Evolutionary conservation across 495 filamentous ascomycete genomes (phyloP).

Genomic region (Neurospora africana): DNA sequence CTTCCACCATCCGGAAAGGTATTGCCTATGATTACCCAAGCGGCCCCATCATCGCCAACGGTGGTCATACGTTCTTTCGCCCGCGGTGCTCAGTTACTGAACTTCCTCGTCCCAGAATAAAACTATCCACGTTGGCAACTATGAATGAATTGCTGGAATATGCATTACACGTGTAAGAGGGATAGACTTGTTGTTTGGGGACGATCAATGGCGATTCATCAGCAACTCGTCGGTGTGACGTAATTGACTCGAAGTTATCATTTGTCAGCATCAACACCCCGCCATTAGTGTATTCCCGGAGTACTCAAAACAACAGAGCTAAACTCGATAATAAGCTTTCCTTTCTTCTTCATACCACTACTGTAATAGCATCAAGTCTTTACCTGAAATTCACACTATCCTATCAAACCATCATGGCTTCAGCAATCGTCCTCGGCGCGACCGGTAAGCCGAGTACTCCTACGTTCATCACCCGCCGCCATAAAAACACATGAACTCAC

Average conservation of each 20-base stretch:
- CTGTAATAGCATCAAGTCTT: neutral
- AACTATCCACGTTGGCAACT: neutral
- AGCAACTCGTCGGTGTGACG: neutral
- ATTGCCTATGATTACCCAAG: neutral
- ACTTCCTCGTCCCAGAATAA: neutral
- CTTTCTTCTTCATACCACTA: neutral
- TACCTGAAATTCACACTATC: neutral
- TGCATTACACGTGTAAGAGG: neutral
- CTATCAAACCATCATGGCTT: constrained; percentile 4
- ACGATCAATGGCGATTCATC: neutral
- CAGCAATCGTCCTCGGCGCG: constrained; percentile 15
- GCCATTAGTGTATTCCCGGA: neutral
- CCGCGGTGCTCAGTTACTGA: neutral
- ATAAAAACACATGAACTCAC: neutral
- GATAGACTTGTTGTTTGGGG: neutral
- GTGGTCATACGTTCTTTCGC: neutral
- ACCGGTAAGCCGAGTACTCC: constrained; percentile 9
- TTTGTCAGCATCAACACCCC: neutral
- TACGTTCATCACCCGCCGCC: neutral
- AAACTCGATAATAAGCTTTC: neutral
- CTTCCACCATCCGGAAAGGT: neutral
- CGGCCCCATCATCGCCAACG: neutral
- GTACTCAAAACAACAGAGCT: neutral
- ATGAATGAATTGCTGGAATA: neutral
- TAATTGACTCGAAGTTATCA: neutral